phyloP scores from a whole-genome alignment of 2,329 filamentous ascomycete species.

The Huntiella moniliformis region DNA sequence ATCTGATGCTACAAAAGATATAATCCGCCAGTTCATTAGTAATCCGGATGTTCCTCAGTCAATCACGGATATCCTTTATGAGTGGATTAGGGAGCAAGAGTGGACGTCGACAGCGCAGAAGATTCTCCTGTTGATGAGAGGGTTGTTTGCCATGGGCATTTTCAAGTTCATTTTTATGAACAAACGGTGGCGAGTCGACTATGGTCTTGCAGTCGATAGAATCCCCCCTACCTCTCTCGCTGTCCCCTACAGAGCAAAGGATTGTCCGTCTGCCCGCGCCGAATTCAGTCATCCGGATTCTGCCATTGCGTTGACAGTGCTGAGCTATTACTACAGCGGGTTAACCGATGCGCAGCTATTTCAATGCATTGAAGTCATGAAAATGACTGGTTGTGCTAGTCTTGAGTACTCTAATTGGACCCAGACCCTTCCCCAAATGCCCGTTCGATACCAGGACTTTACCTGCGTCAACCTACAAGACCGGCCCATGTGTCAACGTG shows the following conservation, averaged over 20 bases:
- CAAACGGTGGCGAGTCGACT: constrained; percentile 49
- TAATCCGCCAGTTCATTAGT: constrained; percentile 27
- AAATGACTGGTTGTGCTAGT: constrained; percentile 30
- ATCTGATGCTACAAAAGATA: constrained; percentile 15
- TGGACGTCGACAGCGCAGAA: constrained; percentile 20
- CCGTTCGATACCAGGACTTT: constrained; percentile 22
- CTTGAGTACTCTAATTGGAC: constrained; percentile 34
- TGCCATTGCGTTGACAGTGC: constrained; percentile 33
- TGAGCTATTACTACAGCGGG: constrained; percentile 39
- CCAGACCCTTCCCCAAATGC: constrained; percentile 18
- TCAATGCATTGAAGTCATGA: constrained; percentile 26
- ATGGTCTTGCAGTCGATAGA: constrained; percentile 31
- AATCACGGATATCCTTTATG: constrained; percentile 21
- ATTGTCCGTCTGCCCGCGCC: constrained; percentile 31
- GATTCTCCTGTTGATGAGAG: constrained; percentile 29
- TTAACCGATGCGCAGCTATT: constrained; percentile 31
- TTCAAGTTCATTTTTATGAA: constrained; percentile 31
- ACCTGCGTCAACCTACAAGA: constrained; percentile 41
- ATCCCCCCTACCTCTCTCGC: constrained; percentile 27
- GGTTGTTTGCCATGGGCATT: constrained; percentile 36
- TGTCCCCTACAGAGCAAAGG: constrained; percentile 42
- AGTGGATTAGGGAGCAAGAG: constrained; percentile 9
- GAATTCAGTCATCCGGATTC: constrained; percentile 47
- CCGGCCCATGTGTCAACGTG: constrained; percentile 22
- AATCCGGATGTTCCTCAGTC: constrained; percentile 15